These are phyloP conservation scores for Aspergillus sp. DNA, from an alignment of 2,329 filamentous ascomycete species.

Conservation along the genomic window DNA sequence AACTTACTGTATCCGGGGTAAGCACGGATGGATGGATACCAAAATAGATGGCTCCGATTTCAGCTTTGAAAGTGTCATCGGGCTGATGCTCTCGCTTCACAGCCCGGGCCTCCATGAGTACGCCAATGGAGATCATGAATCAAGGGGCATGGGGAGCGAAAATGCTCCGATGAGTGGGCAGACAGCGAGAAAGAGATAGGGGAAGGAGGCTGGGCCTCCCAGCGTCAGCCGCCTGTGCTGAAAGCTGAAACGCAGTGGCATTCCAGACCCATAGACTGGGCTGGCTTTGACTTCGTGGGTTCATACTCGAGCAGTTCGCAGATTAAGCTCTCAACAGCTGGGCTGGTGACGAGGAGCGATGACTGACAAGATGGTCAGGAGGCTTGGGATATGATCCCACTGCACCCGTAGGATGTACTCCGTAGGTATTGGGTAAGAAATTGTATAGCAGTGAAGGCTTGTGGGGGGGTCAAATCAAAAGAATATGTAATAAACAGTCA, in stretches of 20 bases:
- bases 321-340: background rate
- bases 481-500: background rate
- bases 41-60: background rate
- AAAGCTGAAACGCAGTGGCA: background rate
- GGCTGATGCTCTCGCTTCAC: background rate
- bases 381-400: background rate
- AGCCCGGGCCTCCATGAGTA: background rate
- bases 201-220: background rate
- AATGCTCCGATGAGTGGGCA: background rate
- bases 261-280: background rate
- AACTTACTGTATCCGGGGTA: background rate
- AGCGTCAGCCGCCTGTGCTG: background rate
- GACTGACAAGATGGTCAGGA: background rate
- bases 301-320: background rate
- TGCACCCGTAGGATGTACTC: background rate
- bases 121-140: slow-evolving; percentile 4
- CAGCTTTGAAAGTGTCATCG: background rate
- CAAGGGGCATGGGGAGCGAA: slow-evolving; percentile 2
- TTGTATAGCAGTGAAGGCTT: background rate
- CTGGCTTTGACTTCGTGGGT: background rate
- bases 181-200: background rate
- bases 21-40: too few relatives aligned
- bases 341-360: background rate
- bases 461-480: too few relatives aligned
- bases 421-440: background rate